These are phyloP conservation scores for Kuraishia borneana DNA, from an alignment of 805 yeast genomes.

Conservation along the genomic window DNA sequence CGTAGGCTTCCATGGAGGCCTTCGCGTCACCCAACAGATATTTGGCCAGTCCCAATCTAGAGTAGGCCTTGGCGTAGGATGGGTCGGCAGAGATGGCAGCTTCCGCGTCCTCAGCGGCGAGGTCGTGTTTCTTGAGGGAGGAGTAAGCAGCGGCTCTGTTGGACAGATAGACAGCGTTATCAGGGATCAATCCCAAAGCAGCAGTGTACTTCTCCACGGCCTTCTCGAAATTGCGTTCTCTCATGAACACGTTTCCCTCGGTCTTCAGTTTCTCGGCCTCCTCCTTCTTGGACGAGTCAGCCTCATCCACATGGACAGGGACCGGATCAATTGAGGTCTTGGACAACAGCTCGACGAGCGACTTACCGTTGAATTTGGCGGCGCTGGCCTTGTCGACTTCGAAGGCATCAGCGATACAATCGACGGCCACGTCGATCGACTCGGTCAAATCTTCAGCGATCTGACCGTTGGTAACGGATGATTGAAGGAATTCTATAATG, in stretches of 20 bases:
- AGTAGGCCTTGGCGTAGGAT: constrained; percentile 81
- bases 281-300: constrained; percentile 43
- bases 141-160: constrained; percentile 97
- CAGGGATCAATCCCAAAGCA: constrained; percentile 61
- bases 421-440: constrained; percentile 22
- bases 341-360: constrained; percentile 32
- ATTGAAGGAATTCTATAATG: constrained; percentile 60
- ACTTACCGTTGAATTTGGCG: constrained; percentile 33
- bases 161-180: constrained; percentile 76
- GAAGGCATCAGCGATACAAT: constrained; percentile 83
- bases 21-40: constrained; percentile 91
- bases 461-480: constrained; percentile 45
- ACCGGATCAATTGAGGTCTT: constrained; percentile 11
- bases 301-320: constrained; percentile 30
- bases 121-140: constrained; percentile 58
- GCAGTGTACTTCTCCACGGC: constrained; percentile 75
- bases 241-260: constrained; percentile 88
- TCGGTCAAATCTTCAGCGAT: constrained; percentile 22
- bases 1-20: constrained; percentile 85
- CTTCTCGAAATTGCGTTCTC: constrained; percentile 51
- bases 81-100: constrained; percentile 73
- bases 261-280: constrained; percentile 78
- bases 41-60: constrained; percentile 88
- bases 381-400: constrained; percentile 42
- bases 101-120: constrained; percentile 78